Conservation (phyloP, 1,284 basidiomycete genomes). For the Pascua sp. region DNA sequence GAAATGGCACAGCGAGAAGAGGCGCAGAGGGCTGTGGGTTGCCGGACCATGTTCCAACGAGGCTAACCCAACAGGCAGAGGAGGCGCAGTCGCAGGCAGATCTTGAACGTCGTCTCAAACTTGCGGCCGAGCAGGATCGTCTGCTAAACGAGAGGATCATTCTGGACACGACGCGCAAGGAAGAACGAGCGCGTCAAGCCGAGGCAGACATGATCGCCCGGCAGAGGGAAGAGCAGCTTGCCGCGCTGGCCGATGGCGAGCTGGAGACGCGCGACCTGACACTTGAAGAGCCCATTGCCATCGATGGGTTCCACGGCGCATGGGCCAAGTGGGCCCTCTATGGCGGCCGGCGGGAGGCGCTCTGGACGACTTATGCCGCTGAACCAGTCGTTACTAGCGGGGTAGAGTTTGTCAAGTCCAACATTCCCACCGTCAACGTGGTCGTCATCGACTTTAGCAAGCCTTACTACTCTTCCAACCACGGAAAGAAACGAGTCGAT, state of each 20-base stretch:
- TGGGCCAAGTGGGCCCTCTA: conserved; percentile 42
- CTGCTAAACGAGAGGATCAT: conserved; percentile 40
- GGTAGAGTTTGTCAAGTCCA: conserved; percentile 51
- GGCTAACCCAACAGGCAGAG: conserved; percentile 23
- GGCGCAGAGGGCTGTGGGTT: conserved; percentile 41
- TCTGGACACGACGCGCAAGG: conserved; percentile 36
- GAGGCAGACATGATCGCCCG: conserved; percentile 14
- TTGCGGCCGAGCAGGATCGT: conserved; percentile 33
- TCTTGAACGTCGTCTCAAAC: conserved; percentile 25
- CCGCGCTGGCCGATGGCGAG: conserved; percentile 36
- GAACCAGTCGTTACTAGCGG: conserved; percentile 23
- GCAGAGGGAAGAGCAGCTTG: conserved; percentile 29
- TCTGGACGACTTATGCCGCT: conserved; percentile 47
- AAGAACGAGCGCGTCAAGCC: conserved; percentile 28
- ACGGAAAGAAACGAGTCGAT: conserved; percentile 43
- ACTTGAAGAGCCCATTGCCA: conserved; percentile 32
- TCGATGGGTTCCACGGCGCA: conserved; percentile 34
- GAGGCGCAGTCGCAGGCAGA: conserved; percentile 28
- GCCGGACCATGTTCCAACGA: too few species aligned
- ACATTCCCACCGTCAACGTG: conserved; percentile 33
- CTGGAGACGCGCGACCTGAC: conserved; percentile 35
- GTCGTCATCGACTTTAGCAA: conserved; percentile 47
- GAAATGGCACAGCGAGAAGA: conserved; percentile 48
- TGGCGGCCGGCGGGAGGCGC: conserved; percentile 34
- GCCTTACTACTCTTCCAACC: conserved; percentile 38